Evolutionary conservation across 1,284 basidiomycete species (phyloP).

Genomic region (Pterulicium gracile): DNA sequence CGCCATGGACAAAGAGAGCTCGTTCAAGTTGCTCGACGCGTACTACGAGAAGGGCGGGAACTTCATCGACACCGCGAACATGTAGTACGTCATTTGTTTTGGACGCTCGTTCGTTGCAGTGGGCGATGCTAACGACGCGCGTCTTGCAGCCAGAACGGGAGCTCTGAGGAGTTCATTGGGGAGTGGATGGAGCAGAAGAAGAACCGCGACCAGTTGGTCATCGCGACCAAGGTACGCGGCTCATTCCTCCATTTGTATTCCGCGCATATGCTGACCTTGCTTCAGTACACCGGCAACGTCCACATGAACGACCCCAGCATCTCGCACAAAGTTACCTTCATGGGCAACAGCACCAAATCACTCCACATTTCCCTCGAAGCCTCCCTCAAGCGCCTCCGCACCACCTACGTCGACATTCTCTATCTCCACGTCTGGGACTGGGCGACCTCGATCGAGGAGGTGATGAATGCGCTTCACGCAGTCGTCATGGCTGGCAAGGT

Average conservation of each 20-base stretch:
- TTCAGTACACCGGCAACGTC: constrained; percentile 13
- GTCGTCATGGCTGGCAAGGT: constrained; percentile 19
- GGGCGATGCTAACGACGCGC: not conserved
- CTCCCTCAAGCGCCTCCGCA: constrained; percentile 28
- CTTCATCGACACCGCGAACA: constrained; percentile 36
- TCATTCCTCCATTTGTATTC: not conserved
- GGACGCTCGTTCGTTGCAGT: not conserved
- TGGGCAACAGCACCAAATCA: constrained; percentile 22
- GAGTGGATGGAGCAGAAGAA: constrained; percentile 1
- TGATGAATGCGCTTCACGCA: constrained; percentile 22
- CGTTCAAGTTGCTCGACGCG: constrained; percentile 29
- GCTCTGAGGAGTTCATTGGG: not conserved
- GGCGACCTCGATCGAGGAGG: constrained; percentile 21
- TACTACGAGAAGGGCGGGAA: constrained; percentile 30
- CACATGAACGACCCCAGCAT: constrained; percentile 12
- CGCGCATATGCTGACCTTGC: not conserved
- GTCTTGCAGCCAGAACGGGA: not conserved
- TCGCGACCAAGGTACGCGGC: not conserved
- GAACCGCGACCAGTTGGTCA: not conserved
- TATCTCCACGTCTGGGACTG: constrained; percentile 18
- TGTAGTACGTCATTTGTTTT: not conserved
- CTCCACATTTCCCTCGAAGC: constrained; percentile 19
- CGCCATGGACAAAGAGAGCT: constrained; percentile 23
- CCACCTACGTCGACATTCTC: constrained; percentile 23
- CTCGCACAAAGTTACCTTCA: constrained; percentile 17